A percentile compares a stretch with the other conserved stretches of the same genome.
Evolutionary conservation across 2,329 filamentous ascomycete species (phyloP).

Genomic region (Raffaelea ambrosiae): DNA sequence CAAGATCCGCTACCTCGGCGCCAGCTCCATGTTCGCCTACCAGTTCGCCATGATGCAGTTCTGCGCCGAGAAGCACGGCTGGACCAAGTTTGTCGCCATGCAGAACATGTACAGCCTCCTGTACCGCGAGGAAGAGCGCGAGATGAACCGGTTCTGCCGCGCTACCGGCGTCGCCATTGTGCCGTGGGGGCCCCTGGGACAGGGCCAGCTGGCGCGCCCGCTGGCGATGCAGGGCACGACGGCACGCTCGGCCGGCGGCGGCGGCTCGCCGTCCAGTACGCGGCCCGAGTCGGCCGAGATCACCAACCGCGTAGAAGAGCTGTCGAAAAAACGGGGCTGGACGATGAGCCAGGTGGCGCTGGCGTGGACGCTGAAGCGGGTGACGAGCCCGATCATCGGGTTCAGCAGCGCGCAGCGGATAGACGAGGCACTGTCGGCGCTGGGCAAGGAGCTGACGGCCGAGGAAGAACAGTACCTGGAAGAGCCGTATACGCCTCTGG

Average conservation of each 20-base stretch:
- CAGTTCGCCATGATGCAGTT: slow-evolving; percentile 18
- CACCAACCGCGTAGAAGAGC: slow-evolving; percentile 12
- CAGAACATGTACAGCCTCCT: slow-evolving; percentile 49
- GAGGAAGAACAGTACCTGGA: slow-evolving; percentile 56
- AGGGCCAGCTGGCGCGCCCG: slow-evolving; percentile 22
- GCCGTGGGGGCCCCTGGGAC: slow-evolving; percentile 22
- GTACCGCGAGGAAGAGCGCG: slow-evolving; percentile 50
- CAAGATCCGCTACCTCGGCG: slow-evolving; percentile 40
- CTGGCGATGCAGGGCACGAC: too few relatives aligned
- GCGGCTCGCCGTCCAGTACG: too few relatives aligned
- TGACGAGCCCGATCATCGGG: slow-evolving; percentile 52
- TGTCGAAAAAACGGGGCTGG: slow-evolving; percentile 11
- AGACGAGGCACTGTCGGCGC: slow-evolving; percentile 46
- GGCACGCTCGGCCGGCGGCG: too few relatives aligned
- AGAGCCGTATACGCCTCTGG: slow-evolving; percentile 50
- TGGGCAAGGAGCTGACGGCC: slow-evolving; percentile 38
- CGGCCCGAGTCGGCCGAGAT: too few relatives aligned
- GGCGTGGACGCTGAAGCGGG: slow-evolving; percentile 51
- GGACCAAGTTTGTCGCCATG: slow-evolving; percentile 52
- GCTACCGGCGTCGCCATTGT: slow-evolving; percentile 27
- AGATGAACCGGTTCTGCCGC: slow-evolving; percentile 29
- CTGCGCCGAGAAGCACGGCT: slow-evolving; percentile 40
- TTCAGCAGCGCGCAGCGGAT: slow-evolving; percentile 51
- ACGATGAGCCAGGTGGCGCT: slow-evolving; percentile 42
- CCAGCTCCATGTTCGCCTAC: slow-evolving; percentile 19